Base-by-base conservation (phyloP, 1,284 basidiomycete species). In the Chalciporus sp. region DNA sequence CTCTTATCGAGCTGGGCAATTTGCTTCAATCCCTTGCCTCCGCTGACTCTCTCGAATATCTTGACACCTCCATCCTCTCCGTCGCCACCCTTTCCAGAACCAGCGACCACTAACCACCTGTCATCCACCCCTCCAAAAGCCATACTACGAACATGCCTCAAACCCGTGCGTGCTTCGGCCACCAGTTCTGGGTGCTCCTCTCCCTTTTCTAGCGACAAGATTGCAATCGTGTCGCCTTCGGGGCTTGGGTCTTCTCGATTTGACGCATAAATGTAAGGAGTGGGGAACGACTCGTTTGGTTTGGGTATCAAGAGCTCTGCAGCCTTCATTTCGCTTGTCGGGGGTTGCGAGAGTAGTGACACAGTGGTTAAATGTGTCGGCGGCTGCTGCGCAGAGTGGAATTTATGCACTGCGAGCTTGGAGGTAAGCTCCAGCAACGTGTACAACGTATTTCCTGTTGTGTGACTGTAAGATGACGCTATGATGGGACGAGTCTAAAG, bases 361-460 rank as follows among this genome's bases (percentile, higher is more conserved):
- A 49, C 64, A 64, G 40, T 84, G 72, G 29, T 68, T 58, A 29
- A 59, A 64, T 35, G 80, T 66, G 51, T 55, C 42, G 12, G 16
- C 1, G 49, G 26, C 26, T 52, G 46, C 6, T 17, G 42, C 3
- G 19, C 66, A 26, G 76, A 65, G 2, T 75, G 80, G 58, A 74
- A 76, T 27, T 63, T 69, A 68, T 90, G 84, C 27, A 78, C 80
- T 1, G 76, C 72, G 37, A 91, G 60, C 42, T 76, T 72, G 59
- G 75, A 85, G 16, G 75, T 77, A 42, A 92, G 77, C 67, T 91
- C 89, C 16, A 84, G 75, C 2, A 89, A 59, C 1, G 86, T 83
- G 64, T 87, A 91, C 20, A 91, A 56, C 39, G 78, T 67, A 9
- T 77, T 79, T 49, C 78, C 84, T 86, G 58, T 19, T 28, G 35